Evolutionary conservation across 805 yeast genomes (phyloP).

Genomic region (Huiozyma naganishii): DNA sequence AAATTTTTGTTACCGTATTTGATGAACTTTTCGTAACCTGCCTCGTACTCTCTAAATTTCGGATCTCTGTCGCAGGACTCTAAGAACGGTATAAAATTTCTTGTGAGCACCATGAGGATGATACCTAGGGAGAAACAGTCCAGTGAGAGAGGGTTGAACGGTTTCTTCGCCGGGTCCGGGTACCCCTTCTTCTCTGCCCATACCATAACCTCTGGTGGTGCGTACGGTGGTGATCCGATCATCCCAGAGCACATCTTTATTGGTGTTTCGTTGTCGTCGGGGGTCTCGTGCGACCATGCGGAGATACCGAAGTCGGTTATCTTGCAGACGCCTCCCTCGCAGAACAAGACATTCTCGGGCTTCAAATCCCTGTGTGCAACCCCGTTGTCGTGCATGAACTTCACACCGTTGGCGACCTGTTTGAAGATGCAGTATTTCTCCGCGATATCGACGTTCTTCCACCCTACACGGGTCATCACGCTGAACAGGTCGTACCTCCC

Average conservation of each 20-base stretch:
- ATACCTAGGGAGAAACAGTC: constrained; percentile 71
- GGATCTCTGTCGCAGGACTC: constrained; percentile 38
- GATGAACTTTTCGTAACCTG: constrained; percentile 34
- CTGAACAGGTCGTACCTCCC: constrained; percentile 58
- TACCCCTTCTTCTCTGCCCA: constrained; percentile 25
- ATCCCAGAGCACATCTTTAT: constrained; percentile 32
- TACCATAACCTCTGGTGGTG: constrained; percentile 65
- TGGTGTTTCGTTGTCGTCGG: constrained; percentile 38
- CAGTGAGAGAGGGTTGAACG: constrained; percentile 55
- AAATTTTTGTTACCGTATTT: constrained; percentile 36
- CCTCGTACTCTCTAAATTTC: constrained; percentile 45
- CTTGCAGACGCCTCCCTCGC: constrained; percentile 49
- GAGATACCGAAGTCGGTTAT: constrained; percentile 72
- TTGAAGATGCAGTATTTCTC: constrained; percentile 62
- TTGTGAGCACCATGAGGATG: constrained; percentile 48
- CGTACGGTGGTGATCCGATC: constrained; percentile 75
- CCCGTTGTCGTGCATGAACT: constrained; percentile 52
- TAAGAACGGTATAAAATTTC: constrained; percentile 50
- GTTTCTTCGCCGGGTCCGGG: constrained; percentile 25
- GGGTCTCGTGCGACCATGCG: constrained; percentile 46
- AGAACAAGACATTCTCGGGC: constrained; percentile 61
- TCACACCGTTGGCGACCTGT: constrained; percentile 53
- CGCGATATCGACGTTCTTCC: constrained; percentile 40
- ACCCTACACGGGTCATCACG: constrained; percentile 43
- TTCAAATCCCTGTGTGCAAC: constrained; percentile 65